These are phyloP conservation scores for Grosmannia huntii DNA, from an alignment of 2,329 filamentous ascomycete species.

Conservation along the genomic window DNA sequence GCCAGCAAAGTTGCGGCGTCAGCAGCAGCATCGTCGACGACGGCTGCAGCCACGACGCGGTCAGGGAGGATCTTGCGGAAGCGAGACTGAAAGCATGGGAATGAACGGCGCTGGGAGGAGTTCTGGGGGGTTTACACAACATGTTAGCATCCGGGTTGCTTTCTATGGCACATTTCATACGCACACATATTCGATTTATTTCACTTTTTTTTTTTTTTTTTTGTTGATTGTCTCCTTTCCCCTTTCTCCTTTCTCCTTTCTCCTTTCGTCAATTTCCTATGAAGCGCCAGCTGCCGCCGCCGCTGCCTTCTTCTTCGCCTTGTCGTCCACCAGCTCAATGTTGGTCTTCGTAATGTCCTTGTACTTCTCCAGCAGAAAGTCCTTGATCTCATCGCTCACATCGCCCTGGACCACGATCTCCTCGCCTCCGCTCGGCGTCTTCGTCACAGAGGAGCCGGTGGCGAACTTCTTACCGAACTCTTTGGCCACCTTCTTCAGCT, in stretches of 20 bases:
- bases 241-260: too few species aligned
- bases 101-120: not conserved
- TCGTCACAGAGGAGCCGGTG: slow-evolving; percentile 84
- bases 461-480: slow-evolving; percentile 98
- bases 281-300: slow-evolving; percentile 13
- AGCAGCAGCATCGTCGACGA: slow-evolving; percentile 23
- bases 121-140: not conserved
- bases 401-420: slow-evolving; percentile 98
- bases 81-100: slow-evolving; percentile 23
- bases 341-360: slow-evolving; percentile 88
- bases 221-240: not conserved
- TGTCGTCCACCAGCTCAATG: slow-evolving; percentile 88
- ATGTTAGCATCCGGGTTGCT: not conserved
- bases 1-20: slow-evolving; percentile 22
- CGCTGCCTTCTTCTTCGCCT: slow-evolving; percentile 66
- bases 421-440: slow-evolving; percentile 72
- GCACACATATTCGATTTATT: not conserved
- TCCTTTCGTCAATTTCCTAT: not conserved
- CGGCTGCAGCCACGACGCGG: slow-evolving; percentile 20
- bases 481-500: slow-evolving; percentile 79
- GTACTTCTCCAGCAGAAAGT: slow-evolving; percentile 82
- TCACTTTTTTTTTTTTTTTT: not conserved
- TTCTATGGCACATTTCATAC: not conserved
- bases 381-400: slow-evolving; percentile 85
- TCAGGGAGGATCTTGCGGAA: slow-evolving; percentile 43